Base-by-base conservation (phyloP, 495 filamentous ascomycete species). In the Xylaria venustula region DNA sequence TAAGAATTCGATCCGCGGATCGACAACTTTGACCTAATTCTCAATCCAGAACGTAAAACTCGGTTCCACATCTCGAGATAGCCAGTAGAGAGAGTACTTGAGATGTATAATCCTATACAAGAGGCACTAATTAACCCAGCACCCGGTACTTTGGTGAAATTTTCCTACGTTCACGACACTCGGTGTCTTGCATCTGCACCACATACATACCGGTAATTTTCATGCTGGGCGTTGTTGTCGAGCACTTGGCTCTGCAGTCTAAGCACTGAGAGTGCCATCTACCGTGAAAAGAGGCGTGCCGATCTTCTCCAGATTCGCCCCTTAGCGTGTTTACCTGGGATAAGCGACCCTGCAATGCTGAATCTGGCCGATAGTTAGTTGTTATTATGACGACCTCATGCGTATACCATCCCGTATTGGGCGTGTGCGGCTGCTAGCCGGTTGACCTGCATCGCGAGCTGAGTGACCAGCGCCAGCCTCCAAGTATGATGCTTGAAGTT, bases 141-240 rank as follows among this genome's bases (percentile, higher is more conserved):
- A 23, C 20, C 19, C 32, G 23, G 37, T 30, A 55, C 22, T 30
- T 34, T 6, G n/a, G 12, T 19, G 22, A 14, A 17, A n/a, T 15
- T 34, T 32, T 12, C 25, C 37, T 22, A n/a, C 11, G 36, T 32
- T 17, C 34, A 8, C 17, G 19, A 25, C 7, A 7, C 26, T 55
- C 40, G 53, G 53, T 55, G 53, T 34, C 53, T 55, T 55, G 53
- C 53, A 55, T 30, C 25, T 19, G 26, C 41, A 45, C 19, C n/a
- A 55, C 53, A 44, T 15, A 55, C 53, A 44, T 30, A 55, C 53
- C 53, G 53, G 53, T 55, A 55, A 22, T 45, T 55, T 40, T 8
- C 14, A 55, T 17, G 22, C 37, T 20, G 20, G 50, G 25, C 23
- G 52, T 44, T 55, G 40, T 7, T 40, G 7, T 20, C 25, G 37